Evolutionary conservation across 75 land plant species (phyloP).

Genomic region (Ceratopteris richardii): DNA sequence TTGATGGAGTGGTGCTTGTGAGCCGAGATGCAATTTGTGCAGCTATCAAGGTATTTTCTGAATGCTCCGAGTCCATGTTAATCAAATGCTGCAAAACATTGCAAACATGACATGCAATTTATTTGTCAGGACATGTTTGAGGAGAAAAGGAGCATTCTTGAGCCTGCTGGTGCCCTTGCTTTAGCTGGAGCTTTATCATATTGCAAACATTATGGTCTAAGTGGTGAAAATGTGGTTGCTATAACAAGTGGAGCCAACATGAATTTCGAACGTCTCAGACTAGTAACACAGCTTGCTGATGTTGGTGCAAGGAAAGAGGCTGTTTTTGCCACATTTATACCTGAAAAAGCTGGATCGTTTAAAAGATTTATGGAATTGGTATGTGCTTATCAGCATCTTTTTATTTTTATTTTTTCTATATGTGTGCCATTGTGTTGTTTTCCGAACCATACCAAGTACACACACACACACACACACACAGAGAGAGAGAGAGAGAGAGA

Average conservation of each 20-base stretch:
- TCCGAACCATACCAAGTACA: too few relatives aligned
- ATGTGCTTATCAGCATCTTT: neutral
- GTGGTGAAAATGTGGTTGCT: constrained; percentile 53
- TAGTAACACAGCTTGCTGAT: constrained; percentile 73
- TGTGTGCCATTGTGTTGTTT: too few relatives aligned
- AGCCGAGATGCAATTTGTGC: constrained; percentile 78
- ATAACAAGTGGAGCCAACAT: constrained; percentile 82
- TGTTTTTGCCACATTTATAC: constrained; percentile 56
- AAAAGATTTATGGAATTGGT: constrained; percentile 46
- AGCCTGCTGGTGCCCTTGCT: constrained; percentile 79
- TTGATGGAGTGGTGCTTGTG: constrained; percentile 72
- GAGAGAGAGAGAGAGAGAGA: too few relatives aligned
- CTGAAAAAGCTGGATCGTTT: constrained; percentile 55
- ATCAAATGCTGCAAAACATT: too few relatives aligned
- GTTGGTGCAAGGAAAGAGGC: constrained; percentile 68
- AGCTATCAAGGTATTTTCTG: constrained; percentile 52
- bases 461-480: too few relatives aligned
- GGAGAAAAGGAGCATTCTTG: constrained; percentile 75
- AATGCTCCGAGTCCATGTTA: too few relatives aligned
- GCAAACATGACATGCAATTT: neutral
- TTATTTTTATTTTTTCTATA: too few relatives aligned
- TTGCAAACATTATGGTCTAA: constrained; percentile 57
- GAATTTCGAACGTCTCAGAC: constrained; percentile 61
- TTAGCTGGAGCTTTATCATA: constrained; percentile 79
- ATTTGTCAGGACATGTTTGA: constrained; percentile 69